phyloP scores from a whole-genome alignment of 495 filamentous ascomycete genomes.

The Penicillium paradoxum region DNA sequence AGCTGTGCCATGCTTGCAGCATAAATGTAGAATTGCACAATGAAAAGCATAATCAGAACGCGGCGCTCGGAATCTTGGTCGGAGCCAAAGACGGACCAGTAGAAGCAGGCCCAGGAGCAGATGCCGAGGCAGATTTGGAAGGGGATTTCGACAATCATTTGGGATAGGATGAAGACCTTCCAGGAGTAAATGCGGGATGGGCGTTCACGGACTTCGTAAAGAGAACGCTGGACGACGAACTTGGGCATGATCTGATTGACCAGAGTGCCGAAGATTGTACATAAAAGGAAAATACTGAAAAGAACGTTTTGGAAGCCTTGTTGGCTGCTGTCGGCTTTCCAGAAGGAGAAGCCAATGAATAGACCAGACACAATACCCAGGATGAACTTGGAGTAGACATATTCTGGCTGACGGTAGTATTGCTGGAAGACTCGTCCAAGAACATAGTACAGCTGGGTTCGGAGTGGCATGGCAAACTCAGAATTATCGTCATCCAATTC shows the following conservation, averaged over 20 bases:
- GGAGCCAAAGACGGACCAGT: conserved; percentile 42
- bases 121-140: conserved; percentile 37
- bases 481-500: conserved; percentile 15
- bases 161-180: conserved; percentile 47
- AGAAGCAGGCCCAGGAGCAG: conserved; percentile 44
- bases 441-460: conserved; percentile 43
- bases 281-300: conserved; percentile 75
- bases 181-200: conserved; percentile 48
- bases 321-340: conserved; percentile 56
- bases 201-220: conserved; percentile 50
- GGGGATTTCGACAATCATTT: conserved; percentile 48
- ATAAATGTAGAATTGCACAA: conserved; percentile 45
- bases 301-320: conserved; percentile 81
- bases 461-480: conserved; percentile 51
- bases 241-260: conserved; percentile 54
- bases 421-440: conserved; percentile 42
- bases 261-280: conserved; percentile 67
- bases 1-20: conserved; percentile 47
- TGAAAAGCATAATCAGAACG: conserved; percentile 48
- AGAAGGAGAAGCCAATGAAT: conserved; percentile 89
- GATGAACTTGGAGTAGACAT: conserved; percentile 46
- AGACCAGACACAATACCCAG: conserved; percentile 49
- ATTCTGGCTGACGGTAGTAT: conserved; percentile 50
- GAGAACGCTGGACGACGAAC: conserved; percentile 42
- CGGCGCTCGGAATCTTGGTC: conserved; percentile 37